Base-by-base conservation (phyloP, 2,329 filamentous ascomycete genomes). In the Coniella lustricola region DNA sequence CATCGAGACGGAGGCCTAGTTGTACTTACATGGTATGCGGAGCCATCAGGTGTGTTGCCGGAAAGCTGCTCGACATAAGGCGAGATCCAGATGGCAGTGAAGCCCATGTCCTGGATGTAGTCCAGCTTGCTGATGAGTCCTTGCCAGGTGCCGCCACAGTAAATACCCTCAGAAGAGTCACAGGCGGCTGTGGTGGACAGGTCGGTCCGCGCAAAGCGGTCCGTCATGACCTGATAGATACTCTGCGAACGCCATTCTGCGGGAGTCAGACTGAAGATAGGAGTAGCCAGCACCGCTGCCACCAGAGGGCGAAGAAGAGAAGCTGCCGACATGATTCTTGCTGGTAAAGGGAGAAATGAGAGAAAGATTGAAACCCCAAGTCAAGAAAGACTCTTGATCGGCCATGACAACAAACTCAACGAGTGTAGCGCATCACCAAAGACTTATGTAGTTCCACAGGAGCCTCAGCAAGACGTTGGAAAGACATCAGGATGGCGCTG, bases 61-160 rank as follows among this genome's bases (percentile, higher is more conserved):
- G 56, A 64, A 3, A 73, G 57, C 43, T 74, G 68, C 49, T 64
- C 61, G 12, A 66, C 67, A 8, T 72, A 56, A 0, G 71, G 71
- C 1, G 69, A 72, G n/a, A 74, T 73, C 71, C 71, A 74, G 20
- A 73, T 65, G 54, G 62, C 62, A 3, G 62, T 64, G 49, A 64
- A 64, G 3, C 62, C 68, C 67, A 71, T 69, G 38, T 62, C 61
- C 53, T 74, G 65, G 52, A 75, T 74, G 54, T 75, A 75, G 55
- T 74, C 72, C 18, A 75, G 62, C 45, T 68, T 62, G 46, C 69
- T 67, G 37, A 69, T 69, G 42, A 77, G 63, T 1, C 74, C 74
- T 29, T 58, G 52, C 62, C 67, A 77, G 9, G 68, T 70, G 17
- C 74, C 74, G 38, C 72, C 71, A 51, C 74, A 77, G 59, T 75